Conservation (phyloP, 768 basidiomycete species). For the Lactifluus hygrophoroides region DNA sequence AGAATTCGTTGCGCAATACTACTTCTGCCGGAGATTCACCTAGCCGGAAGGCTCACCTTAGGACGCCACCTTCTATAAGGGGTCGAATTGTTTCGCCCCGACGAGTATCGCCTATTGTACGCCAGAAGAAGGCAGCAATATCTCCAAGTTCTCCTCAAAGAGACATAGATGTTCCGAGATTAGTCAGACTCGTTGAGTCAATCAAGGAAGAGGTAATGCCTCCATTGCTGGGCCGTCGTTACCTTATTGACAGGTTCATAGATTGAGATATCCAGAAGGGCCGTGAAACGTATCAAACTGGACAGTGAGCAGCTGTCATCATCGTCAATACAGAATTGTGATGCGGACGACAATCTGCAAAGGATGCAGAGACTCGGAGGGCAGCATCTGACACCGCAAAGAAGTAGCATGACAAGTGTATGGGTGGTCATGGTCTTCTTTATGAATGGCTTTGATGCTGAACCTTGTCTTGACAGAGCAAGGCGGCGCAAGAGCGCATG, state of each 20-base stretch:
- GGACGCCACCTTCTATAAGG: slow-evolving; percentile 33
- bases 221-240: not conserved
- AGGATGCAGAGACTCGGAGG: slow-evolving; percentile 48
- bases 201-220: slow-evolving; percentile 59
- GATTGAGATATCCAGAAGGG: slow-evolving; percentile 64
- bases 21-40: slow-evolving; percentile 34
- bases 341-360: slow-evolving; percentile 22
- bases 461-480: slow-evolving; percentile 39
- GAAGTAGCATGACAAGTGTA: slow-evolving; percentile 14
- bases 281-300: slow-evolving; percentile 66
- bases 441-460: not conserved
- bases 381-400: slow-evolving; percentile 39
- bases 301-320: slow-evolving; percentile 44
- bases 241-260: slow-evolving; percentile 25
- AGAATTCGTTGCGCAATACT: slow-evolving; percentile 53
- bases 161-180: slow-evolving; percentile 35
- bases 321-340: slow-evolving; percentile 13
- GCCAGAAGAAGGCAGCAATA: slow-evolving; percentile 3
- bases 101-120: slow-evolving; percentile 20
- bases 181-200: slow-evolving; percentile 42
- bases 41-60: slow-evolving; percentile 30
- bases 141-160: slow-evolving; percentile 20
- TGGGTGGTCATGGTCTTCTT: slow-evolving; percentile 32
- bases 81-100: slow-evolving; percentile 21
- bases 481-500: slow-evolving; percentile 67